Percentiles rank a stretch among this genome's conserved stretches.
phyloP scores from a whole-genome alignment of 2,329 filamentous ascomycete species.

The Colletotrichum neosansevieriae region DNA sequence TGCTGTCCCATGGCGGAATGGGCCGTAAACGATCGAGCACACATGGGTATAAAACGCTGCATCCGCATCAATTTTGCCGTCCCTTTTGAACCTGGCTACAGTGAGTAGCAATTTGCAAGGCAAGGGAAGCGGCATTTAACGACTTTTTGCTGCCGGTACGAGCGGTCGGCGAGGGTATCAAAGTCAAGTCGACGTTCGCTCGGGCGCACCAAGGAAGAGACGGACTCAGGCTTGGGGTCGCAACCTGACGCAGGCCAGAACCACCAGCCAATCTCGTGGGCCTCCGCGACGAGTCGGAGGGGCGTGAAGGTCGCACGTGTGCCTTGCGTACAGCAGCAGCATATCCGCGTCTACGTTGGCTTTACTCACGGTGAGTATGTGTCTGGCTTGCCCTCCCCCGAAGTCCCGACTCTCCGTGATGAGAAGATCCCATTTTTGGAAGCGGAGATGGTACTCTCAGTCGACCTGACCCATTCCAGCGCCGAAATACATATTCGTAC shows the following conservation, averaged over 20 bases:
- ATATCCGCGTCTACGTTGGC: constrained; percentile 13
- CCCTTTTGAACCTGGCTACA: not conserved
- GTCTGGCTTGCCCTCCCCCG: not conserved
- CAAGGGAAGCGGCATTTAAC: constrained; percentile 6
- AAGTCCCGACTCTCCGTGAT: constrained; percentile 8
- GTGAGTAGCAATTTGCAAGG: not conserved
- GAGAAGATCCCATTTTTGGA: constrained; percentile 30
- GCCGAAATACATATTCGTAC: not conserved
- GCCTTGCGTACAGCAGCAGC: constrained; percentile 31
- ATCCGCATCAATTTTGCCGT: constrained; percentile 16
- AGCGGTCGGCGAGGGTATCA: constrained; percentile 15
- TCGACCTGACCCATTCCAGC: constrained; percentile 34
- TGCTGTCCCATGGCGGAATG: constrained; percentile 5
- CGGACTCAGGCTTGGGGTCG: constrained; percentile 37
- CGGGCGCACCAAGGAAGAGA: constrained; percentile 37
- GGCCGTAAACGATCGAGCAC: constrained; percentile 9
- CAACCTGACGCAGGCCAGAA: constrained; percentile 38
- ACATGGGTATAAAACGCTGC: constrained; percentile 30
- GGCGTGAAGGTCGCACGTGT: constrained; percentile 39
- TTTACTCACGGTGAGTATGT: not conserved
- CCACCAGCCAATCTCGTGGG: constrained; percentile 33
- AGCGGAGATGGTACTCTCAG: constrained; percentile 30
- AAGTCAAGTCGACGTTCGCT: constrained; percentile 23
- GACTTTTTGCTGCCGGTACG: constrained; percentile 13
- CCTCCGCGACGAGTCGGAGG: constrained; percentile 28